phyloP scores from a whole-genome alignment of 768 basidiomycete genomes.

The Ramaria sp. region DNA sequence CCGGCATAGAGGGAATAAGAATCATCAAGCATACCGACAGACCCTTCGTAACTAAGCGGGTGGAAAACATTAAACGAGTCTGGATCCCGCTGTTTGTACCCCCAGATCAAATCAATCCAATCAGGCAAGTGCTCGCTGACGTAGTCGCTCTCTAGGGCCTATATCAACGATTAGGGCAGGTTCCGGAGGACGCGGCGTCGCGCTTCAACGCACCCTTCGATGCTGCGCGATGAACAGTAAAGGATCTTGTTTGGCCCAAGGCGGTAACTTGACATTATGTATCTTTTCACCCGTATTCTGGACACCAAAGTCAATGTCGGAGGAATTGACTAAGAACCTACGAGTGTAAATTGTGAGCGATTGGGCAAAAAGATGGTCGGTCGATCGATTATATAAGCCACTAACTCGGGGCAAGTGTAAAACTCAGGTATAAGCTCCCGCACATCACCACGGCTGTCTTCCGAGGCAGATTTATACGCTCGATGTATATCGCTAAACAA shows the following conservation, averaged over 20 bases:
- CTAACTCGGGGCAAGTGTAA: slow-evolving; percentile 72
- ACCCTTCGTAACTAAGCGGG: slow-evolving; percentile 41
- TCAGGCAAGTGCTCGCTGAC: slow-evolving; percentile 75
- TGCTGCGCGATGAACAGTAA: slow-evolving; percentile 72
- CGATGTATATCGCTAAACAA: slow-evolving; percentile 76
- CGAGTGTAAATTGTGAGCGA: slow-evolving; percentile 3
- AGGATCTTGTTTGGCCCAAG: slow-evolving; percentile 82
- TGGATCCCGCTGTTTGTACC: slow-evolving; percentile 70
- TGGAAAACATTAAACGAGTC: slow-evolving; percentile 80
- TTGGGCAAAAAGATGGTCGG: neutral
- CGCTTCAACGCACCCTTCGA: slow-evolving; percentile 41
- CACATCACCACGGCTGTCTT: slow-evolving; percentile 84
- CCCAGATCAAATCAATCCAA: slow-evolving; percentile 96
- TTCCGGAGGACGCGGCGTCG: neutral
- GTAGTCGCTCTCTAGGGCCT: slow-evolving; percentile 83
- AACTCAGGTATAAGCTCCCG: slow-evolving; percentile 90
- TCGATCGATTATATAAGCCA: no score
- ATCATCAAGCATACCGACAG: neutral
- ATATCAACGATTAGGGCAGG: neutral
- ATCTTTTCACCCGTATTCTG: slow-evolving; percentile 70
- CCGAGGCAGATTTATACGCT: slow-evolving; percentile 75
- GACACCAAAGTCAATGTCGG: slow-evolving; percentile 69
- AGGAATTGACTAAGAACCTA: slow-evolving; percentile 76
- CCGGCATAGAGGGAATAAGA: neutral
- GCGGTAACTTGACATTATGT: slow-evolving; percentile 79